A percentile compares a stretch with the other conserved stretches of the same genome.
Conservation (phyloP, 768 basidiomycete genomes). For the Boletus barrowsii region DNA sequence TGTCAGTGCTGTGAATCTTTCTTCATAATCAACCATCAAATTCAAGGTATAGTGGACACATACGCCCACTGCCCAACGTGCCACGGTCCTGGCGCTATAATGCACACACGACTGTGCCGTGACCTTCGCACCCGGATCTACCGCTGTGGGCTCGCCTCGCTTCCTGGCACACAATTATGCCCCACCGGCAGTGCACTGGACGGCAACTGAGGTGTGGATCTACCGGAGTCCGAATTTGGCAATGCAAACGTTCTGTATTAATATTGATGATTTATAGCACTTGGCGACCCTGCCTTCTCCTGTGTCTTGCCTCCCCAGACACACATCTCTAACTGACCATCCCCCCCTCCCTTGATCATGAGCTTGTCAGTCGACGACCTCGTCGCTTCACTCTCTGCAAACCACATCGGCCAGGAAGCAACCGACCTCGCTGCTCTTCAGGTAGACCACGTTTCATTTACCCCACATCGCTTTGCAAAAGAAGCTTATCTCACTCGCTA, state of each 20-base stretch:
- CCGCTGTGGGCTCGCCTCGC: too few species aligned
- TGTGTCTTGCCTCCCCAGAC: conserved; percentile 6
- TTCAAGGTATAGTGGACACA: too few species aligned
- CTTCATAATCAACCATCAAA: too few species aligned
- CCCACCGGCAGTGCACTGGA: neutral
- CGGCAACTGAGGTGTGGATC: conserved; percentile 10
- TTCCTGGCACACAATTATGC: too few species aligned
- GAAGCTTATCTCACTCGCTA: conserved; percentile 15
- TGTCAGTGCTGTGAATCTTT: too few species aligned
- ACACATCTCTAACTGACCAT: neutral
- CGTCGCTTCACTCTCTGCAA: conserved; percentile 43
- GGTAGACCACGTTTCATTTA: conserved; percentile 27
- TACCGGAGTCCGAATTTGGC: conserved; percentile 12
- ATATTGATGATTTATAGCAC: conserved; percentile 14
- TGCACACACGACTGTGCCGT: too few species aligned
- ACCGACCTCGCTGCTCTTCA: conserved; percentile 47
- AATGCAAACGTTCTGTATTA: neutral
- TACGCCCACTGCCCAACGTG: too few species aligned
- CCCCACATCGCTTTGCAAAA: conserved; percentile 12
- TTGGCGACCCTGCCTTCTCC: conserved; percentile 10
- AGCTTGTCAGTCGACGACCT: conserved; percentile 50
- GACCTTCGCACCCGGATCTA: too few species aligned
- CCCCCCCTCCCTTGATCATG: conserved; percentile 30
- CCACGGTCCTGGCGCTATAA: too few species aligned
- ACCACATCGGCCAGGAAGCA: conserved; percentile 54